Base-by-base conservation (phyloP, 2,329 filamentous ascomycete species). In the Clarireedia paspali region DNA sequence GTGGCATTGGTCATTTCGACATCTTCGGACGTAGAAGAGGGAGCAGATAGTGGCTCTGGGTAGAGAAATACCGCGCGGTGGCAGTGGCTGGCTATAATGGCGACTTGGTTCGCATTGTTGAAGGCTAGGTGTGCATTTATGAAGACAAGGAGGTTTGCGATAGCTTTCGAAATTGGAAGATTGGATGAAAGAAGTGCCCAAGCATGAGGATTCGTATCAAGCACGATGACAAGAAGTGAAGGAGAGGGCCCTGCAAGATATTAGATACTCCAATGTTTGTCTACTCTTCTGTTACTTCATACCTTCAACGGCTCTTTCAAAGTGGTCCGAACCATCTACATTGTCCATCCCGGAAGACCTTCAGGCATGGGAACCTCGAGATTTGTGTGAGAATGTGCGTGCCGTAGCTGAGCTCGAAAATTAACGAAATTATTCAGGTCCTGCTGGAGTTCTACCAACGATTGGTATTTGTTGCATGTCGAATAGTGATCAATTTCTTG, bases 121-220 rank as follows among this genome's bases (percentile, higher is more conserved):
- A 92, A 91, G 63, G 94, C 91, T 34, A 99, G 81, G 70, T 99
- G 95, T 55, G 92, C 90, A 72, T 99, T 97, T 74, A 96, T 85
- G 74, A 96, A 97, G 75, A 99, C 87, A 67, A 97, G 85, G 61
- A 97, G 81, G 73, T 92, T 87, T 59, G 92, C 89, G 58, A 99
- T 78, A 59, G 90, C 90, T 67, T 87, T 86, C 50, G 88, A 88
- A 59, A 99, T 81, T 27, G 92, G 84, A 6, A 97, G 83, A 34
- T 81, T 82, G 56, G 83, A 74, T 59, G 85, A 78, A 46, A 97
- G 81, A 58, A 89, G 79, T 6, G 89, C 84, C 94, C 94, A 96
- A 65, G 94, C 91, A 65, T 91, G 88, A 2, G 94, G 94, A 70
- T 99, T 99, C 26, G 92, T 96, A 75, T 99, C 94, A 74, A 99